Percentiles rank a stretch among this genome's conserved stretches.
These are phyloP conservation scores for Blastomyces percursus DNA, from an alignment of 2,329 filamentous ascomycete species.

Conservation along the genomic window DNA sequence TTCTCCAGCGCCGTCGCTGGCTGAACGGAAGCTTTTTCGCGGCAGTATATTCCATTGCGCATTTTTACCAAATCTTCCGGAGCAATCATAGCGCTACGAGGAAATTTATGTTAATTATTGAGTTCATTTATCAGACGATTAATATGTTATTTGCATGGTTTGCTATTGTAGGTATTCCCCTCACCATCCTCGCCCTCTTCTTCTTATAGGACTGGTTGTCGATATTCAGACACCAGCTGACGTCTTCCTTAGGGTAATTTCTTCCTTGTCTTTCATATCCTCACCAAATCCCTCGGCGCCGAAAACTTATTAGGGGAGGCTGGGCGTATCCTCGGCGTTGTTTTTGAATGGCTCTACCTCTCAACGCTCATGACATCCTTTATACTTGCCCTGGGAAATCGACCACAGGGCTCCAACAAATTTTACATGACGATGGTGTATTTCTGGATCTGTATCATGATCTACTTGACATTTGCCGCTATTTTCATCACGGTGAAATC, in stretches of 20 bases:
- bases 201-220: neutral
- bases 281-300: slow-evolving; percentile 73
- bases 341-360: slow-evolving; percentile 95
- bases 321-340: slow-evolving; percentile 69
- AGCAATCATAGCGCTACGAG: slow-evolving; percentile 79
- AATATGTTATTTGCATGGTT: slow-evolving; percentile 99
- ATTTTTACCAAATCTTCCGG: slow-evolving; percentile 93
- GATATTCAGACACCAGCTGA: slow-evolving; percentile 8
- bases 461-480: slow-evolving; percentile 88
- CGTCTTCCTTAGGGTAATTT: slow-evolving; percentile 59
- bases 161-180: slow-evolving; percentile 52
- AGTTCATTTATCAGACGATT: slow-evolving; percentile 85
- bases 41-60: slow-evolving; percentile 84
- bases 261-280: slow-evolving; percentile 95
- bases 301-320: slow-evolving; percentile 58
- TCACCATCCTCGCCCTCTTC: neutral
- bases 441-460: slow-evolving; percentile 95
- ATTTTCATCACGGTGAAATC: slow-evolving; percentile 86
- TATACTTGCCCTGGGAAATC: slow-evolving; percentile 84
- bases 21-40: slow-evolving; percentile 98
- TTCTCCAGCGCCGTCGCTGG: slow-evolving; percentile 92
- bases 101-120: slow-evolving; percentile 81
- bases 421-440: slow-evolving; percentile 97
- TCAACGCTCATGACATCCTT: slow-evolving; percentile 89
- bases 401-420: slow-evolving; percentile 83